These are phyloP conservation scores for Coemansia sp. DNA, from an alignment of 192 early-diverging fungal genomes.

Conservation along the genomic window DNA sequence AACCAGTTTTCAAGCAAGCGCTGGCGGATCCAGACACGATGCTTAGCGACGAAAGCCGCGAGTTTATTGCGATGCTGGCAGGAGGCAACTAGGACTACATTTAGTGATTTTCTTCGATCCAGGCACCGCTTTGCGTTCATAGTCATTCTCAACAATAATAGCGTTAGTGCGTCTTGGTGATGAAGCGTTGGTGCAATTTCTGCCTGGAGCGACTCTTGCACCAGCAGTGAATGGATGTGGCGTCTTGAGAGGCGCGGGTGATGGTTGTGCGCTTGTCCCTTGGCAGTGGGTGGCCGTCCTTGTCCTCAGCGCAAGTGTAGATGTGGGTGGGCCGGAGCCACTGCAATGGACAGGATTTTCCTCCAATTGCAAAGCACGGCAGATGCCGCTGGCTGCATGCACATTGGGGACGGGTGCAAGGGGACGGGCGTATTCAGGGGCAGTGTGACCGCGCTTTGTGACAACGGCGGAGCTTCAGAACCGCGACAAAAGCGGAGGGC, in stretches of 20 bases:
- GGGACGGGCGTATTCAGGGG: not conserved
- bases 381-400: not conserved
- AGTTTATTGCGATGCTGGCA: slow-evolving; percentile 34
- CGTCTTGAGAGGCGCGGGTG: not conserved
- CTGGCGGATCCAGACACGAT: slow-evolving; percentile 41
- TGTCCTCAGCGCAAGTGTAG: not conserved
- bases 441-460: not conserved
- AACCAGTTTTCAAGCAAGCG: slow-evolving; percentile 48
- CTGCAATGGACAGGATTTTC: not conserved
- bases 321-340: not conserved
- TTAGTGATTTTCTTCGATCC: not conserved
- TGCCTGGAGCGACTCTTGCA: not conserved
- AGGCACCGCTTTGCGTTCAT: not conserved
- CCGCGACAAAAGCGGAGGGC: no score
- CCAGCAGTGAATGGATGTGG: not conserved
- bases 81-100: slow-evolving; percentile 1
- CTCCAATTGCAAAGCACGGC: not conserved
- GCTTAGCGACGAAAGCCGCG: slow-evolving; percentile 46
- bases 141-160: not conserved
- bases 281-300: not conserved
- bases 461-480: not conserved
- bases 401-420: not conserved
- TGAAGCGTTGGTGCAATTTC: not conserved
- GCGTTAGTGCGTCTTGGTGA: not conserved
- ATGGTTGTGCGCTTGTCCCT: not conserved